Base-by-base conservation (phyloP, 1,139 yeast genomes). In the Geotrichum aggregatum region DNA sequence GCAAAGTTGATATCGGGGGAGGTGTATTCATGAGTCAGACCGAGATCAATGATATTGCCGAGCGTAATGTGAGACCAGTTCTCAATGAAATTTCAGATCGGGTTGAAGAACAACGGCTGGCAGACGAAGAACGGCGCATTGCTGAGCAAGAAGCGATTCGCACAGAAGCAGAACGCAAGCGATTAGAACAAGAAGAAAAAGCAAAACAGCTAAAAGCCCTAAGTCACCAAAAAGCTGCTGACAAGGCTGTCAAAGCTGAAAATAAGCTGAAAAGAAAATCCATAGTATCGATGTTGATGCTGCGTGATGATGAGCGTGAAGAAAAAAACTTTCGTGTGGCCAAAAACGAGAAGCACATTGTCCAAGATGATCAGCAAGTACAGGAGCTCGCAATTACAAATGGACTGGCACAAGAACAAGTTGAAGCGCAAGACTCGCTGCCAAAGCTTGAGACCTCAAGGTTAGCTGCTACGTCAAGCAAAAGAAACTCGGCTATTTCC, bases 31-130 rank as follows among this genome's bases (percentile, higher is more conserved):
- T 91, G 77, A 76, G 86, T 47, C 85, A 79, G 58, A 77, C 75
- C 24, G 96, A 89, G 65, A 80, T 92, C 57, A 85, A 85, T 57
- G 78, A 77, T 50, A 80, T 92, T 74, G 98, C 98, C n/a, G 73
- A 82, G 52, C 77, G 83, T 49, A 76, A 87, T 64, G 95, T 92
- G 54, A 76, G 78, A 56, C 98, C 98, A 6, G 92, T 91, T 14
- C 73, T 92, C 64, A 75, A 74, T 47, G 94, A 88, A 67, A 82
- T 92, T 62, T 74, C 78, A 61, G 72, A 76, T 48, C 83, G 86
- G 66, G 95, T 94, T 16, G 76, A 72, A 28, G 76, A 78, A 36
- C 94, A 87, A 70, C 80, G 96, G 62, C 78, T 77, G 49, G 71
- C 74, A 44, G 96, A 89, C 67, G 78, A 78, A 55, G 80, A 76